phyloP scores from a whole-genome alignment of 192 early-diverging fungal species.

The Entomortierella chlamydospora region DNA sequence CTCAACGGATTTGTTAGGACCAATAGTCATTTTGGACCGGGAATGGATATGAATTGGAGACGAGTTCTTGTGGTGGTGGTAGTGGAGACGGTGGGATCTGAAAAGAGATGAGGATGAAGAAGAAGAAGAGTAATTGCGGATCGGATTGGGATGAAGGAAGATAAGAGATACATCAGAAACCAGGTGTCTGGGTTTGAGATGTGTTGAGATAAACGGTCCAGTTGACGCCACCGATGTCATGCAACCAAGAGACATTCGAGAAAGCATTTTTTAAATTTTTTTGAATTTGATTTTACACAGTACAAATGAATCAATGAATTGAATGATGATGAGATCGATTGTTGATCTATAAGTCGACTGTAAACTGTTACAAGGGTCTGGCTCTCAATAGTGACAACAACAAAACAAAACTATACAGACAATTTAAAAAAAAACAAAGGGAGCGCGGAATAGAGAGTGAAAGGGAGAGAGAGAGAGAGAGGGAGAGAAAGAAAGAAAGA shows the following conservation, averaged over 20 bases:
- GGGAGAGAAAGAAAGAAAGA: not conserved
- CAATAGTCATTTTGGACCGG: conserved; percentile 33
- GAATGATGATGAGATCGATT: not conserved
- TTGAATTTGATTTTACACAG: not conserved
- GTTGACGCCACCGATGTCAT: not conserved
- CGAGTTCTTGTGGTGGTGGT: not conserved
- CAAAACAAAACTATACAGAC: no score
- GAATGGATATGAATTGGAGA: not conserved
- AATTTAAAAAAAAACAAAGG: no score
- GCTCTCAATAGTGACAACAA: no score
- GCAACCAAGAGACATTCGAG: not conserved
- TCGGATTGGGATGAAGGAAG: not conserved
- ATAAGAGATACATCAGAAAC: conserved; percentile 4
- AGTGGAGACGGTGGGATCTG: not conserved
- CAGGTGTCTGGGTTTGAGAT: conserved; percentile 15
- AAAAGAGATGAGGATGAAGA: not conserved
- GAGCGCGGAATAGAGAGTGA: no score
- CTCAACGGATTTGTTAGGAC: not conserved
- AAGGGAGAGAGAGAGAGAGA: not conserved
- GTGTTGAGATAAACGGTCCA: not conserved
- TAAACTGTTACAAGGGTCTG: no score
- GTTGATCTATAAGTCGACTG: no score
- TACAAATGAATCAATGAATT: no score
- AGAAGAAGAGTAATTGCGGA: not conserved
- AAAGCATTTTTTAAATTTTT: not conserved